Evolutionary conservation across 2,329 filamentous ascomycete species (phyloP), one percentile per base, ranked within the genome.

Genomic region (Epichloe festucae): DNA sequence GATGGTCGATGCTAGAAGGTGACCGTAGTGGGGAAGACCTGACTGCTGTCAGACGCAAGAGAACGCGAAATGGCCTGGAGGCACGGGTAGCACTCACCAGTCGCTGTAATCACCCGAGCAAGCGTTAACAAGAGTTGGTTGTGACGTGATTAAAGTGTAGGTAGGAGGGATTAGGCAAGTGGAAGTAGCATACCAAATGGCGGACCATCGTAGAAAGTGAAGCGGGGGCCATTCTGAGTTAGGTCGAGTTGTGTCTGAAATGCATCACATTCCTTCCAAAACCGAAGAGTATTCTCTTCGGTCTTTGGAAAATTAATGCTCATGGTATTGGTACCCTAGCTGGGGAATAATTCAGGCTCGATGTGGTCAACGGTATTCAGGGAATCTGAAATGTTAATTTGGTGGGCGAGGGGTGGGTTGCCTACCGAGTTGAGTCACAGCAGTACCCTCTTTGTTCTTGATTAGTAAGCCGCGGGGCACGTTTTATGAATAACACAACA

Each of bases 121-220:
- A 4, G 27, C 27, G 27, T 31, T 31, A 31, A 2, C 8, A 31
- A 31, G 0, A 31, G 27, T 4, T 31, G 0, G 2, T 31, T 31
- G 3, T 31, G 27, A 31, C 8, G 27, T 4, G 8, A 31, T 31
- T 31, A 3, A 10, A 31, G 27, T 31, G 8, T 4, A 2, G 1
- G 12, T n/a, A n/a, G 23, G 31, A 17, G 12, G 4, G 15, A 27
- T 27, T 39, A 41, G 36, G 19, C 21, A 40, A 23, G 41, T 19
- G 19, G 1, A 17, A 31, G 19, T 21, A 11, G 6, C 39, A 15
- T 45, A 52, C 50, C 52, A 44, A 86, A 86, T 8, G 82, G 82
- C 53, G 82, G 83, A 15, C 85, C 85, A 76, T 88, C 85, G 71
- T 94, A 95, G 70, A 95, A 95, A 52, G 87, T 90, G 66, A 93